These are phyloP conservation scores for Vigna radiata DNA, from an alignment of 306 rosid species.

Conservation along the genomic window DNA sequence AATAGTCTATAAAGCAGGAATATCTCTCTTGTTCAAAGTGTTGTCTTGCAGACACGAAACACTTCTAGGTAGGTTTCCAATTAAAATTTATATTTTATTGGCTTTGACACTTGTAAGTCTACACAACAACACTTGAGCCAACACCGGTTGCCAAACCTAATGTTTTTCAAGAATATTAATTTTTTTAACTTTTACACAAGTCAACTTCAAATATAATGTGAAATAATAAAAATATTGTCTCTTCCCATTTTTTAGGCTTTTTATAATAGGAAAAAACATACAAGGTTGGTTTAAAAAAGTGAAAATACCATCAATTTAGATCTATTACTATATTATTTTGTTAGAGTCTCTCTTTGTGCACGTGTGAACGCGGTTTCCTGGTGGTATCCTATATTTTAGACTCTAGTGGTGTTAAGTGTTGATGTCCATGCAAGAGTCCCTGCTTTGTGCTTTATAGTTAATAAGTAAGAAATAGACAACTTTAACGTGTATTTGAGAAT, in stretches of 20 bases:
- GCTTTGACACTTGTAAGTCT: neutral
- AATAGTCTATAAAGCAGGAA: no score
- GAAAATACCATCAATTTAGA: neutral
- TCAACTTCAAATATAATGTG: neutral
- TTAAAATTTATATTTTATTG: neutral
- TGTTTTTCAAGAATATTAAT: no score
- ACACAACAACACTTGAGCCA: no score
- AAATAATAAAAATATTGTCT: no score
- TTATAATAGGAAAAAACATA: neutral
- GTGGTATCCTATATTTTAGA: no score
- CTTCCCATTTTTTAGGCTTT: no score
- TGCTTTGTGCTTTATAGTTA: neutral
- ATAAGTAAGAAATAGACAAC: neutral
- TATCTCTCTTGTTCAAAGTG: no score
- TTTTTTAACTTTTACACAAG: neutral
- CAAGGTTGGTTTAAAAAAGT: neutral
- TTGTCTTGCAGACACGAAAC: no score
- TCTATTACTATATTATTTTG: neutral
- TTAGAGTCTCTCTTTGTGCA: neutral
- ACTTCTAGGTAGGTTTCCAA: no score
- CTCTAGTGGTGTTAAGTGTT: no score
- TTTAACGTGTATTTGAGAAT: neutral
- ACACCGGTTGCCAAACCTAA: no score
- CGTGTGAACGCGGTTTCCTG: neutral
- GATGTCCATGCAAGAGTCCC: no score